These are phyloP conservation scores for Lindgomyces ingoldianus DNA, from an alignment of 495 filamentous ascomycete genomes.

Conservation along the genomic window DNA sequence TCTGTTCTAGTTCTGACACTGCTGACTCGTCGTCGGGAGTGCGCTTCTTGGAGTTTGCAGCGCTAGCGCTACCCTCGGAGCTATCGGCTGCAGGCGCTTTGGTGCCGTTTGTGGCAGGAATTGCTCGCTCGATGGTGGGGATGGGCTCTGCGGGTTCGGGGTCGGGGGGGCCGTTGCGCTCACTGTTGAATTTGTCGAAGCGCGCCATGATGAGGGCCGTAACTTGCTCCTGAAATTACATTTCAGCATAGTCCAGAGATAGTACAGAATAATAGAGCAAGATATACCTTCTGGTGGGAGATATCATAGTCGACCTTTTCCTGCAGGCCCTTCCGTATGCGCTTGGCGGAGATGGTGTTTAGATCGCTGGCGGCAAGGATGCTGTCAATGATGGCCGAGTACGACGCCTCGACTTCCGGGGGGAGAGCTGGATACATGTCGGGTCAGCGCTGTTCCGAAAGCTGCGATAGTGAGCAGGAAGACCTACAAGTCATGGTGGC, in stretches of 20 bases:
- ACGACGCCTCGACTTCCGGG: conserved; percentile 51
- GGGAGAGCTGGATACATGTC: conserved; percentile 17
- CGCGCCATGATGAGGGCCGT: conserved; percentile 83
- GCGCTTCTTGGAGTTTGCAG: conserved; percentile 40
- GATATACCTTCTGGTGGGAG: conserved; percentile 76
- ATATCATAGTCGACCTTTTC: conserved; percentile 77
- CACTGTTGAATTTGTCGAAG: conserved; percentile 76
- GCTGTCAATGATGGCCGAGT: conserved; percentile 84
- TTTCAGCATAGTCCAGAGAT: conserved; percentile 14
- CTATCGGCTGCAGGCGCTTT: conserved; percentile 19
- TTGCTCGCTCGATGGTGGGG: conserved; percentile 35
- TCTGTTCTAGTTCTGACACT: conserved; percentile 51
- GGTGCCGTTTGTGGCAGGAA: conserved; percentile 52
- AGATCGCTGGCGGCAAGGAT: conserved; percentile 83
- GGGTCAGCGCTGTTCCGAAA: conserved; percentile 6
- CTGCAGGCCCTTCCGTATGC: conserved; percentile 84
- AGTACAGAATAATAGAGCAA: not conserved
- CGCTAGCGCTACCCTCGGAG: conserved; percentile 23
- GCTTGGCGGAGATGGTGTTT: conserved; percentile 87
- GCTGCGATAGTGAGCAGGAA: not conserved
- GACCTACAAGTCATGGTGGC: conserved; percentile 31
- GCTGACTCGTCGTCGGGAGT: conserved; percentile 46
- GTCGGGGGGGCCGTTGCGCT: conserved; percentile 44
- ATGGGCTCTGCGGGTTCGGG: conserved; percentile 40
- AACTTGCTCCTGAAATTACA: conserved; percentile 63